A percentile compares a stretch with the other conserved stretches of the same genome.
Evolutionary conservation across 495 filamentous ascomycete species (phyloP).

Genomic region (Aspergillus panamensis): DNA sequence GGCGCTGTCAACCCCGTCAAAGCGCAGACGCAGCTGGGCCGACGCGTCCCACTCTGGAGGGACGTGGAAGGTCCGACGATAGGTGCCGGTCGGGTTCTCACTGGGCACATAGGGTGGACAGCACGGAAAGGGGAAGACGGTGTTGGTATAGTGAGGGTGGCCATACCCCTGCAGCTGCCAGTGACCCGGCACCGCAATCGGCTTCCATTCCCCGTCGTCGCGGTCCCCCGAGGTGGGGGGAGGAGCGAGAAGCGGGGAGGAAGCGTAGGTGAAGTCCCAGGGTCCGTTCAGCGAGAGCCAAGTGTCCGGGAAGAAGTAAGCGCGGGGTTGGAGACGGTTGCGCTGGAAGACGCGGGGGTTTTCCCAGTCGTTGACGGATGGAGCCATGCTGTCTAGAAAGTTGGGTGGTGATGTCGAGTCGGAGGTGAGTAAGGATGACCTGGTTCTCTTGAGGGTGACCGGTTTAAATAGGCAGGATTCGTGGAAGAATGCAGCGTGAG

Average conservation of each 20-base stretch:
- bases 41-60: conserved; percentile 37
- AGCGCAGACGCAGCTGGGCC: conserved; percentile 55
- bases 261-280: conserved; percentile 58
- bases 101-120: conserved; percentile 57
- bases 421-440: not conserved
- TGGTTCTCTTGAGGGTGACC: not conserved
- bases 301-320: conserved; percentile 54
- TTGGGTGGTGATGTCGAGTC: not conserved
- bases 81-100: conserved; percentile 61
- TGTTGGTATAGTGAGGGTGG: conserved; percentile 62
- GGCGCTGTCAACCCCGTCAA: conserved; percentile 65
- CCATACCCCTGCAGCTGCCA: conserved; percentile 69
- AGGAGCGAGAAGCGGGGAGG: conserved; percentile 38
- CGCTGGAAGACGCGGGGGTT: conserved; percentile 51
- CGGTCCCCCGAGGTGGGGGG: conserved; percentile 35
- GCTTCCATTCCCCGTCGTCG: conserved; percentile 39
- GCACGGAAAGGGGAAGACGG: conserved; percentile 59
- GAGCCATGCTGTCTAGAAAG: not conserved
- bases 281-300: conserved; percentile 51
- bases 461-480: not conserved
- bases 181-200: conserved; percentile 61
- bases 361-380: conserved; percentile 15
- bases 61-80: conserved; percentile 50
- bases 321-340: conserved; percentile 59
- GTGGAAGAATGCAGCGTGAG: not conserved